Evolutionary conservation across 225 moss, liverwort and hornwort genomes (phyloP), one percentile per base, ranked within the genome.

Genomic region (Pseudisothecium myosuroides): DNA sequence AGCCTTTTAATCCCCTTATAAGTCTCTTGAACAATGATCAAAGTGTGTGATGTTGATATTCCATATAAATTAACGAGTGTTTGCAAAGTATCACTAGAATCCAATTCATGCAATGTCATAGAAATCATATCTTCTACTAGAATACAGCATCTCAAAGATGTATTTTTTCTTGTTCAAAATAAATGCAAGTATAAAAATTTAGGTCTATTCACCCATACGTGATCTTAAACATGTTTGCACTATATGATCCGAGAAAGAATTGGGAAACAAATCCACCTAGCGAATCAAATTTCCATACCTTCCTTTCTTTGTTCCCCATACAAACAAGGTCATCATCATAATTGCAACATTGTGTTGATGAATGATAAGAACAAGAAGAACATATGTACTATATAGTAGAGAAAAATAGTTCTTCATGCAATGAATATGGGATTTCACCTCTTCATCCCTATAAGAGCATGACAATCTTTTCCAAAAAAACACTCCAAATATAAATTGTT

Each of bases 211-310:
- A 43, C 17, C 1, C 1, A 0, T 10, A 72, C 2, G 3, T 21
- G 3, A 28, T 45, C 43, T 45, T 41, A 2, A 41, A 71, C 2
- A 41, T 5, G 41, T 24, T 71, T 71, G 8, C 14, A 21, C 5
- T 24, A 24, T 5, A 43, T 27, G 43, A 43, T 27, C 6, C 0
- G 15, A 14, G 39, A 71, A 26, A 1, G 5, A 26, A 71, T 71
- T 72, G 9, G 1, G 3, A 43, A 43, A 0, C 15, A 27, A 16
- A 72, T 72, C 27, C 2, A 41, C 5, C 1, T 16, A 0, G 9
- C 5, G 0, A 1, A 1, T 43, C 5, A 43, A 27, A 72, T 27
- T 72, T 13, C 6, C 3, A 43, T 72, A 16, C 8, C 5, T 27
- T 43, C 2, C 0, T 27, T 27, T 72, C 5, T 1, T 43, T 43